Evolutionary conservation across 2,329 filamentous ascomycete genomes (phyloP).

Genomic region (Tolypocladium amazonense): DNA sequence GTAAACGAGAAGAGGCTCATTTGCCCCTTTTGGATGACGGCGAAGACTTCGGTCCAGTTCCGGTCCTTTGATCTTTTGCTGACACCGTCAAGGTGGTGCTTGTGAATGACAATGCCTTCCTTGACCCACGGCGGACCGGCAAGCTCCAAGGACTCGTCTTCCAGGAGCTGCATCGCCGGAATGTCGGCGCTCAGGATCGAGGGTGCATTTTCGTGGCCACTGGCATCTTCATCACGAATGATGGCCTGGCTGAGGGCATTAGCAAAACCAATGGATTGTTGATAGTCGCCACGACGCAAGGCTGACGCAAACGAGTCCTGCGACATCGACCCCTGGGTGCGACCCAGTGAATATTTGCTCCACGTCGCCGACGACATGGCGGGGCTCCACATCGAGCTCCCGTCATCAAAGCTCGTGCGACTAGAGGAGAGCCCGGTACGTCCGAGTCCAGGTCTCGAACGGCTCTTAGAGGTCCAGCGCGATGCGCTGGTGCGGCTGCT

Average conservation of each 20-base stretch:
- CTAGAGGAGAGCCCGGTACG: slow-evolving; percentile 79
- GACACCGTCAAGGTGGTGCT: slow-evolving; percentile 83
- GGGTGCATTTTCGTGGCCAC: slow-evolving; percentile 33
- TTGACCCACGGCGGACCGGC: slow-evolving; percentile 97
- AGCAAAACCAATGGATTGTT: slow-evolving; percentile 94
- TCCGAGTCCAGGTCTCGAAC: slow-evolving; percentile 65
- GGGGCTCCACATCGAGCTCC: slow-evolving; percentile 83
- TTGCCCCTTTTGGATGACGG: slow-evolving; percentile 89
- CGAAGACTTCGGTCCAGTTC: slow-evolving; percentile 92
- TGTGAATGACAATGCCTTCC: slow-evolving; percentile 91
- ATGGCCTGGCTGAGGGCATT: slow-evolving; percentile 95
- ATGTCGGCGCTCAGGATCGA: slow-evolving; percentile 51
- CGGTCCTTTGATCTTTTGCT: slow-evolving; percentile 91
- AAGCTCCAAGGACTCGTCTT: slow-evolving; percentile 87
- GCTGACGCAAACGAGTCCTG: slow-evolving; percentile 80
- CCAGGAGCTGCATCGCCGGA: slow-evolving; percentile 56
- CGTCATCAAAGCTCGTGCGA: slow-evolving; percentile 87
- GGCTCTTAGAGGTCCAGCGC: slow-evolving; percentile 76
- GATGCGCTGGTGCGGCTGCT: slow-evolving; percentile 40
- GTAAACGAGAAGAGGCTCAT: slow-evolving; percentile 92
- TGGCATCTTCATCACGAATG: slow-evolving; percentile 72
- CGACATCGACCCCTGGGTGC: slow-evolving; percentile 84
- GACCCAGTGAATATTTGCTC: slow-evolving; percentile 87
- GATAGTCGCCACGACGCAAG: slow-evolving; percentile 69
- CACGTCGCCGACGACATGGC: slow-evolving; percentile 78